phyloP scores from a whole-genome alignment of 352 stramenopile genomes.

The Phytophthora capsici region DNA sequence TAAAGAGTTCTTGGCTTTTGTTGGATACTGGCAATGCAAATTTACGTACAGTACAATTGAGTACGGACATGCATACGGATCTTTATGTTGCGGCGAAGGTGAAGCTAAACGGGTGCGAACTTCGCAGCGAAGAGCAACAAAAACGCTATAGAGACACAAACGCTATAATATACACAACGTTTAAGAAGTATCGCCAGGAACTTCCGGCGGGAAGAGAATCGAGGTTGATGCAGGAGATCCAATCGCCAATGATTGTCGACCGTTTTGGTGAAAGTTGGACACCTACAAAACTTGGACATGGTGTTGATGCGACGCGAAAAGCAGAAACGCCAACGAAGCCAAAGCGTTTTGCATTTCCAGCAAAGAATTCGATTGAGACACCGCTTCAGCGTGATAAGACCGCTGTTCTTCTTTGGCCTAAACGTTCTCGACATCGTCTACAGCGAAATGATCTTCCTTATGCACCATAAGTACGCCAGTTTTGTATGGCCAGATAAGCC shows the following conservation, averaged over 20 bases:
- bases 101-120: background rate
- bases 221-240: background rate
- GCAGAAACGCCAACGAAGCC: slow-evolving; percentile 1
- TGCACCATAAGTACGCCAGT: too few species aligned
- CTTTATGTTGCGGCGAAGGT: background rate
- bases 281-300: background rate
- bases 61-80: background rate
- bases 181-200: too few species aligned
- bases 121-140: too few species aligned
- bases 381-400: background rate
- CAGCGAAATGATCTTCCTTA: background rate
- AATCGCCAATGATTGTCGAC: background rate
- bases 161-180: too few species aligned
- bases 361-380: slow-evolving; percentile 1
- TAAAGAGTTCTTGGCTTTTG: too few species aligned
- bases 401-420: background rate
- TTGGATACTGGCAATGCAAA: too few species aligned
- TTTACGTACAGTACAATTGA: too few species aligned
- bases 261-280: background rate
- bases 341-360: background rate
- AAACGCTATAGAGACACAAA: too few species aligned
- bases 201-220: background rate
- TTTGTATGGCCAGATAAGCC: slow-evolving; percentile 19
- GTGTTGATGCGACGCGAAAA: background rate
- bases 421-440: background rate